Percentiles rank a stretch among this genome's conserved stretches.
Evolutionary conservation across 75 land plant genomes (phyloP).

Genomic region (Pinus tabuliformis): DNA sequence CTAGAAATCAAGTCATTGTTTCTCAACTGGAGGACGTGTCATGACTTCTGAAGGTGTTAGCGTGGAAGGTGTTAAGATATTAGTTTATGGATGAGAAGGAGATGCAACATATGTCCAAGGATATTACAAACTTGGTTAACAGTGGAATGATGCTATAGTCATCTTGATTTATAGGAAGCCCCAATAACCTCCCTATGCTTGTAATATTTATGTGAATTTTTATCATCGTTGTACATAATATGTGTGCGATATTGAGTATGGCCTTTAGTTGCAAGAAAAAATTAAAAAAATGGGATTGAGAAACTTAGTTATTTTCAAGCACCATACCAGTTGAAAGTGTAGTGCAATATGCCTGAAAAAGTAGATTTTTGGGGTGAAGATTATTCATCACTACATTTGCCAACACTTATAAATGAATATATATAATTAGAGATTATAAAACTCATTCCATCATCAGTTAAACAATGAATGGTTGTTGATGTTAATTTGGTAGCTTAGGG

Average conservation of each 20-base stretch:
- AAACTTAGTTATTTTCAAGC: neutral
- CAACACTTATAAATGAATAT: neutral
- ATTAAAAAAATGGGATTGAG: neutral
- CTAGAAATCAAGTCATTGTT: no score
- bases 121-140: no score
- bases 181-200: neutral
- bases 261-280: neutral
- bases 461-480: neutral
- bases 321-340: neutral
- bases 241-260: neutral
- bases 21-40: no score
- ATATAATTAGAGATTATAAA: slow-evolving; percentile 2
- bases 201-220: slow-evolving; percentile 9
- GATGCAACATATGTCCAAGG: no score
- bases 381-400: neutral
- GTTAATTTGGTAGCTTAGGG: no score
- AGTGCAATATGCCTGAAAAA: neutral
- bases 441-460: neutral
- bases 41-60: no score
- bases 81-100: no score
- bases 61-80: no score
- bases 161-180: slow-evolving; percentile 2
- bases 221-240: neutral
- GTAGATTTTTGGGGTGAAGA: neutral
- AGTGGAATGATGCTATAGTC: slow-evolving; percentile 5